phyloP scores from a whole-genome alignment of 495 filamentous ascomycete genomes.

The Aspergillus sclerotiicarbonarius region DNA sequence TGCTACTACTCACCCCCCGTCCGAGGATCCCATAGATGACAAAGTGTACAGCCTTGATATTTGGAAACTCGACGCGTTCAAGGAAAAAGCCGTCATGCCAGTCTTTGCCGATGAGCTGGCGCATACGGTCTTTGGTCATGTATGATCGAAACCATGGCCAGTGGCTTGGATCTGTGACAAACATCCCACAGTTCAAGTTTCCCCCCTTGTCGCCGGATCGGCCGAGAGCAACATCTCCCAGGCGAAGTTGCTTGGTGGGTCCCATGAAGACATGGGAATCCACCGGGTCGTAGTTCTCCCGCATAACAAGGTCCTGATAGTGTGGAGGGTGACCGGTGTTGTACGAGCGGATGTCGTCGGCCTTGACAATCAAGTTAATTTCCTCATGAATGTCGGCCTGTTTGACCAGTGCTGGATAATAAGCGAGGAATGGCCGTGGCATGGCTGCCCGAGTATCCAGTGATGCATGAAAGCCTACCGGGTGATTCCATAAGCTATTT shows the following conservation, averaged over 20 bases:
- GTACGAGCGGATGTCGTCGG: constrained; percentile 6
- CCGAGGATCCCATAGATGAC: constrained; percentile 51
- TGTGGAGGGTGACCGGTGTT: constrained; percentile 18
- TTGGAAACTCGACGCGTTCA: constrained; percentile 47
- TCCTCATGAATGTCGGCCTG: constrained; percentile 25
- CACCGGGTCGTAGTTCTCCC: constrained; percentile 21
- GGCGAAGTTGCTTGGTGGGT: constrained; percentile 22
- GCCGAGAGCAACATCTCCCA: constrained; percentile 41
- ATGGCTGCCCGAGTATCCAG: constrained; percentile 31
- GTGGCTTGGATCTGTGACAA: constrained; percentile 30
- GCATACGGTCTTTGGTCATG: constrained; percentile 36
- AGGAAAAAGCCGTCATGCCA: constrained; percentile 36
- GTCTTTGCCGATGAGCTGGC: constrained; percentile 34
- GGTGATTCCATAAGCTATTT: background rate
- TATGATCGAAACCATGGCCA: constrained; percentile 47
- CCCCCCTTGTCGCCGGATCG: constrained; percentile 51
- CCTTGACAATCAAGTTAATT: constrained; percentile 19
- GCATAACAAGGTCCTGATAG: constrained; percentile 16
- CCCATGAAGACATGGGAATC: constrained; percentile 12
- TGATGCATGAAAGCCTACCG: constrained; percentile 27
- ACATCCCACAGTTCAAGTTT: constrained; percentile 52
- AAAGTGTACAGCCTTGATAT: constrained; percentile 46
- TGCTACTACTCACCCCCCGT: constrained; percentile 47
- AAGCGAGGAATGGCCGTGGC: constrained; percentile 31
- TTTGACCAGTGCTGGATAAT: constrained; percentile 30